Conservation (phyloP, 2,329 filamentous ascomycete species). For the Colletotrichum limetticola region DNA sequence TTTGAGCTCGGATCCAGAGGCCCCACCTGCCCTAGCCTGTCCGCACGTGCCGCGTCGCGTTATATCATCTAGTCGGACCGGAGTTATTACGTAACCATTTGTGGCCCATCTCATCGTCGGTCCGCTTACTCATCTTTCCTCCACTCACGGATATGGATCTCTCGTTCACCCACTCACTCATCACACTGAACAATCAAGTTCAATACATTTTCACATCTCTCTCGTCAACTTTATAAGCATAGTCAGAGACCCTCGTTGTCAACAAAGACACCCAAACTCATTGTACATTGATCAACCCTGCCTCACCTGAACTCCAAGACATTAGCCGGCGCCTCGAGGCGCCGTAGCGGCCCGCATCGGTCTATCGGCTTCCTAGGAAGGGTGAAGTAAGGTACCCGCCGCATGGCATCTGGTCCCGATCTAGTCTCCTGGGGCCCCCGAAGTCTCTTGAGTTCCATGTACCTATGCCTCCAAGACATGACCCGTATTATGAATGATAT, state of each 20-base stretch:
- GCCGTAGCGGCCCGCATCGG: conserved; percentile 14
- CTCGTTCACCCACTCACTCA: not conserved
- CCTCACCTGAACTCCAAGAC: conserved; percentile 14
- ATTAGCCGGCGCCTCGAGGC: conserved; percentile 7
- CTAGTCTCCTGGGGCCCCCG: not conserved
- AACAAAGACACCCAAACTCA: not conserved
- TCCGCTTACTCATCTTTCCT: not conserved
- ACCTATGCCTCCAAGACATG: not conserved
- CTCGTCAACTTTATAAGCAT: not conserved
- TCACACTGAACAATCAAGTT: not conserved
- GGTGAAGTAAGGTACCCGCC: not conserved
- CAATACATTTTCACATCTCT: not conserved
- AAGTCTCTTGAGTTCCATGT: not conserved
- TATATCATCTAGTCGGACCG: not conserved
- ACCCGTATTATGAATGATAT: not conserved
- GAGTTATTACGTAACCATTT: not conserved
- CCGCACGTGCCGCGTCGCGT: conserved; percentile 25
- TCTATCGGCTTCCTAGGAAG: not conserved
- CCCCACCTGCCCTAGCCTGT: not conserved
- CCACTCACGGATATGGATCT: not conserved
- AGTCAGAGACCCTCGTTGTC: not conserved
- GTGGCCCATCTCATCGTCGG: not conserved
- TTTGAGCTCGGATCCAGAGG: conserved; percentile 24
- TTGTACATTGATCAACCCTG: not conserved
- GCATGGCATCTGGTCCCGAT: not conserved